Evolutionary conservation across 2,329 filamentous ascomycete genomes (phyloP), one percentile per base, ranked within the genome.

Genomic region (Neopestalotiopsis clavispora): DNA sequence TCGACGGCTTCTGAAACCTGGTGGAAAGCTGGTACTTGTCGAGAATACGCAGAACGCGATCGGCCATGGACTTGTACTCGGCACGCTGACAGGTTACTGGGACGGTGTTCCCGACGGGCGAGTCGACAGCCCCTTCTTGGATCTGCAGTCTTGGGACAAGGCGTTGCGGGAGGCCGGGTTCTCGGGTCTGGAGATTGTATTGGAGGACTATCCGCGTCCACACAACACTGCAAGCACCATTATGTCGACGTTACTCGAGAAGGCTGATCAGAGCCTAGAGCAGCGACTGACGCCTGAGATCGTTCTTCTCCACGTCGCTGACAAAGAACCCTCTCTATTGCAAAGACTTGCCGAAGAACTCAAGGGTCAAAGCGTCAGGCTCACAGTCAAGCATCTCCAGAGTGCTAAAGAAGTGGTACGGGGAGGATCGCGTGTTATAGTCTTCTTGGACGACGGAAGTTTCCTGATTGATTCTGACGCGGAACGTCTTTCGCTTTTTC

Each of bases 131-230:
- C 62, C 62, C 23, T 49, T 49, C n/a, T 17, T 65, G 14, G 30
- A 17, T 40, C 7, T 42, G n/a, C 4, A 45, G 9, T 9, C n/a
- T 6, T 65, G 62, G 62, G 17, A 65, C 9, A 45, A 4, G 4
- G n/a, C 9, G 2, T 23, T 65, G 12, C 20, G 14, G 4, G 38
- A 23, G n/a, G 34, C 38, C 5, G 62, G 62, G 12, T 65, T 65
- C 62, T 52, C 38, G 0, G 62, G 62, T 4, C 59, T 75, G n/a
- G 75, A 77, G 20, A 67, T 70, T 4, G 71, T 72, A 13, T 72
- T 77, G 10, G 67, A 69, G 1, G 76, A 78, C 14, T 60, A 60
- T 23, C 67, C 73, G 13, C 59, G 64, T 14, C 67, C 30, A 4
- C 30, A 60, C 58, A 34, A 14, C 28, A 28, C 58, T 4, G 28